Evolutionary conservation across 2,329 filamentous ascomycete genomes (phyloP).

Genomic region (Sporothrix dimorphospora): DNA sequence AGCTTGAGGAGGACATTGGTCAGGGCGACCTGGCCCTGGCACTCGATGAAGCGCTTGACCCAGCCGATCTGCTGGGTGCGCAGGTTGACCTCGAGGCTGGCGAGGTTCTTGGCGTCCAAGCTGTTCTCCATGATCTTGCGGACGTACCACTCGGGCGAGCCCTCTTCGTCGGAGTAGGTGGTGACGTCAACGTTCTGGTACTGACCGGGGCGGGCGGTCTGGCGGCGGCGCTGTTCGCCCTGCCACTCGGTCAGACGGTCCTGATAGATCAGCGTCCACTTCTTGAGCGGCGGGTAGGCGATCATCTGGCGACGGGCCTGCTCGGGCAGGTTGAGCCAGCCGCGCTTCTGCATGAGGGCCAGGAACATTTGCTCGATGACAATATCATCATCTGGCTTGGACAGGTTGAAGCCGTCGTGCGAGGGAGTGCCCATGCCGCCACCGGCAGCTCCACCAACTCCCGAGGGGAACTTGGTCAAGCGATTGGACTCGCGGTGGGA

Average conservation of each 20-base stretch:
- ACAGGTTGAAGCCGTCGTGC: slow-evolving; percentile 62
- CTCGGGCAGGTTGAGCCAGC: slow-evolving; percentile 95
- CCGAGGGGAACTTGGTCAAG: slow-evolving; percentile 56
- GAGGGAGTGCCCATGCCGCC: slow-evolving; percentile 34
- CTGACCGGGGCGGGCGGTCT: slow-evolving; percentile 72
- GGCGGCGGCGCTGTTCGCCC: slow-evolving; percentile 86
- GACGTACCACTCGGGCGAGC: slow-evolving; percentile 97
- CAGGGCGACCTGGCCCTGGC: slow-evolving; percentile 93
- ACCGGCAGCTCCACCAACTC: slow-evolving; percentile 28
- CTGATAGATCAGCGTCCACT: slow-evolving; percentile 96
- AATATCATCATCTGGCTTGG: slow-evolving; percentile 76
- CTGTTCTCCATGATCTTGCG: slow-evolving; percentile 95
- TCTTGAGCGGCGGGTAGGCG: slow-evolving; percentile 90
- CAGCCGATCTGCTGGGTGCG: slow-evolving; percentile 96
- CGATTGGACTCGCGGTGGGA: slow-evolving; percentile 61
- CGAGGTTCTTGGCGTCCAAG: slow-evolving; percentile 87
- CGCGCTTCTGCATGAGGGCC: slow-evolving; percentile 94
- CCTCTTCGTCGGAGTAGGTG: slow-evolving; percentile 86
- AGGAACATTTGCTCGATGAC: slow-evolving; percentile 90
- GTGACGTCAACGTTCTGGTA: slow-evolving; percentile 71
- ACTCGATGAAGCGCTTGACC: slow-evolving; percentile 96
- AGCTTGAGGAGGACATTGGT: slow-evolving; percentile 93
- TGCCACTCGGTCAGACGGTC: slow-evolving; percentile 92
- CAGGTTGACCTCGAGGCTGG: slow-evolving; percentile 90
- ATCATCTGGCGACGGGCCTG: slow-evolving; percentile 95